Percentiles rank a stretch among this genome's conserved stretches.
These are phyloP conservation scores for Cicer chorassanicum DNA, from an alignment of 306 rosid species.

Conservation along the genomic window DNA sequence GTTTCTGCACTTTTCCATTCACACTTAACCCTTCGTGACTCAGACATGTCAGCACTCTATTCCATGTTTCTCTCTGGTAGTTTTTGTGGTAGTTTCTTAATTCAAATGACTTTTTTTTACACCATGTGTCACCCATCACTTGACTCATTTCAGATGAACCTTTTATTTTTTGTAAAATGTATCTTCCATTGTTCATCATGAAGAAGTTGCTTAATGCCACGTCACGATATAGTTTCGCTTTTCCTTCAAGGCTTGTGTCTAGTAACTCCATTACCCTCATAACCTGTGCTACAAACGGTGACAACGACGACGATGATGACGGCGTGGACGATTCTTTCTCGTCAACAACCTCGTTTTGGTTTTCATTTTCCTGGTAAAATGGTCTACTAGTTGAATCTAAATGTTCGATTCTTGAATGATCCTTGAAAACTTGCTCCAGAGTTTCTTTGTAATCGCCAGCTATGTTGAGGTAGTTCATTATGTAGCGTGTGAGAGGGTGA, in stretches of 20 bases:
- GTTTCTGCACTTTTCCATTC: conserved; percentile 76
- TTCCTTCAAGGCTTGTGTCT: conserved; percentile 63
- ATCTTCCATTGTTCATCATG: conserved; percentile 96
- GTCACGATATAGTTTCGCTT: conserved; percentile 70
- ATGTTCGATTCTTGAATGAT: conserved; percentile 55
- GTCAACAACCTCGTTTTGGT: not conserved
- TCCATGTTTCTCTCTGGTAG: conserved; percentile 84
- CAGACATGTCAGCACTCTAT: conserved; percentile 58
- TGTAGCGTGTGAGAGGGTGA: conserved; percentile 59
- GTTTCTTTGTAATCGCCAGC: conserved; percentile 58
- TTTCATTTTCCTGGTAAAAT: not conserved
- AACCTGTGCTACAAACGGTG: conserved; percentile 61
- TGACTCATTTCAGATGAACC: conserved; percentile 61
- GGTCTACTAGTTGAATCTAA: conserved; percentile 56
- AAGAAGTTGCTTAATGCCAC: conserved; percentile 64
- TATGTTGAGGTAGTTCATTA: conserved; percentile 54
- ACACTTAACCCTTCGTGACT: conserved; percentile 65
- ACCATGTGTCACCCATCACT: conserved; percentile 81
- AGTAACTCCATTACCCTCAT: conserved; percentile 67
- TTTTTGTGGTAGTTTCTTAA: conserved; percentile 75
- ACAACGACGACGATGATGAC: not conserved
- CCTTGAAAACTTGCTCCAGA: conserved; percentile 54
- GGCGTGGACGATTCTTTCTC: conserved; percentile 40
- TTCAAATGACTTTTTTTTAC: conserved; percentile 69
- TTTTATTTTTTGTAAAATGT: conserved; percentile 80